phyloP scores from a whole-genome alignment of 2,329 filamentous ascomycete genomes.

The Fusarium abutilonis region DNA sequence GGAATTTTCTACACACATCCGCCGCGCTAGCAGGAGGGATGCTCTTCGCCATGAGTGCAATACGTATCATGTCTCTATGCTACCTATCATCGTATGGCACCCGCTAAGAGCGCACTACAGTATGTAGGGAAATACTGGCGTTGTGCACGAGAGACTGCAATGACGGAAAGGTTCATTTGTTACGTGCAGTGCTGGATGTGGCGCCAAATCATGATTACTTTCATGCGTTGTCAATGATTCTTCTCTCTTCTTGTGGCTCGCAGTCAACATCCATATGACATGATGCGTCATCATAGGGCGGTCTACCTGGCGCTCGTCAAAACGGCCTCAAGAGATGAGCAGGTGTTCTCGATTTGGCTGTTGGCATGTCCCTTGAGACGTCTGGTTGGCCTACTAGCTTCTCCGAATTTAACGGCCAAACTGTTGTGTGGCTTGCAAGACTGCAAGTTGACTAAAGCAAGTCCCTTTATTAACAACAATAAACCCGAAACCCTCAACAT shows the following conservation, averaged over 20 bases:
- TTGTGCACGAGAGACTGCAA: background rate
- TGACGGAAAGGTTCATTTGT: background rate
- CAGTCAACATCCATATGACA: slow-evolving; percentile 1
- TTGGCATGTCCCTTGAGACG: slow-evolving; percentile 8
- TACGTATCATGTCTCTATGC: background rate
- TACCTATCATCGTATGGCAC: slow-evolving; percentile 5
- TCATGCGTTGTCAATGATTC: background rate
- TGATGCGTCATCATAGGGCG: slow-evolving; percentile 6
- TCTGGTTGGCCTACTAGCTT: slow-evolving; percentile 13
- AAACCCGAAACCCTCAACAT: slow-evolving; percentile 19
- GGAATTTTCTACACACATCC: slow-evolving; percentile 24
- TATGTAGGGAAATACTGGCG: background rate
- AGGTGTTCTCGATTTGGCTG: slow-evolving; percentile 6
- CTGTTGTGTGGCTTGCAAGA: slow-evolving; percentile 12
- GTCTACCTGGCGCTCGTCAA: slow-evolving; percentile 13
- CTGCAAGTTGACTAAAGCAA: background rate
- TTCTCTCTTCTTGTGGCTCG: slow-evolving; percentile 3
- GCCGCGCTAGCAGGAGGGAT: slow-evolving; percentile 15
- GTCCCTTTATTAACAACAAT: slow-evolving; percentile 1
- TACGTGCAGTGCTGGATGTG: background rate
- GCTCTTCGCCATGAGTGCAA: background rate
- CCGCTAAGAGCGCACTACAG: background rate
- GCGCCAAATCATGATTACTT: slow-evolving; percentile 7
- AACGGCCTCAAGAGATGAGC: slow-evolving; percentile 11
- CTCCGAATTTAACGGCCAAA: background rate